phyloP scores from a whole-genome alignment of 192 early-diverging fungal genomes.

The Oehlia diaphana region DNA sequence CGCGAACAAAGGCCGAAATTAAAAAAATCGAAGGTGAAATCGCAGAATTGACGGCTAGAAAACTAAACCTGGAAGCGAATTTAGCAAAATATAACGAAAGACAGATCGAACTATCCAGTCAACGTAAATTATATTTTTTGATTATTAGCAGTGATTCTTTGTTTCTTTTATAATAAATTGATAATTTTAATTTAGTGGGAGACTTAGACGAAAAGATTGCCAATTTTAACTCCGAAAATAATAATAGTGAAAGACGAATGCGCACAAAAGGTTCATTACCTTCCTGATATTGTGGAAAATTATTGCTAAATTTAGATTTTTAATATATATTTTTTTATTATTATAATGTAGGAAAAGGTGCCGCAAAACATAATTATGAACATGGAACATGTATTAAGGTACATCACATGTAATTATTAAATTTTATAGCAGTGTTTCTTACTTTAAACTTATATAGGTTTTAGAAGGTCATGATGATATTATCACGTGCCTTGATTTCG shows the following conservation, averaged over 20 bases:
- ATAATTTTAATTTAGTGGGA: constrained; percentile 37
- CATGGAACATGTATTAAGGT: constrained; percentile 47
- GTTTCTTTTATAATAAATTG: neutral
- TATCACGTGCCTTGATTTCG: constrained; percentile 60
- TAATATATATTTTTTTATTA: neutral
- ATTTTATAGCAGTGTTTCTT: neutral
- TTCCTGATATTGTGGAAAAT: constrained; percentile 7
- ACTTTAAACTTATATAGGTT: constrained; percentile 32
- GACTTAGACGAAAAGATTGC: constrained; percentile 46
- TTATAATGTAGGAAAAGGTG: neutral
- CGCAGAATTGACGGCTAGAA: constrained; percentile 42
- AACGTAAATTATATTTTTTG: constrained; percentile 32
- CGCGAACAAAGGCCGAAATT: constrained; percentile 45
- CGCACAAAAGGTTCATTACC: constrained; percentile 15
- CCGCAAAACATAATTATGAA: constrained; percentile 9
- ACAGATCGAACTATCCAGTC: constrained; percentile 44
- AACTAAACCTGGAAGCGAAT: constrained; percentile 42
- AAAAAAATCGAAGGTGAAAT: constrained; percentile 51
- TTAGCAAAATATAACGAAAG: constrained; percentile 46
- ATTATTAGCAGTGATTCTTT: neutral
- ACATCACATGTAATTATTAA: neutral
- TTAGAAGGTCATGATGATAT: constrained; percentile 62
- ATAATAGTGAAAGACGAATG: constrained; percentile 7
- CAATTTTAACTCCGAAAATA: constrained; percentile 38
- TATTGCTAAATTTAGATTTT: neutral